Conservation (phyloP, 2,329 filamentous ascomycete species). For the Penicillium sp. region DNA sequence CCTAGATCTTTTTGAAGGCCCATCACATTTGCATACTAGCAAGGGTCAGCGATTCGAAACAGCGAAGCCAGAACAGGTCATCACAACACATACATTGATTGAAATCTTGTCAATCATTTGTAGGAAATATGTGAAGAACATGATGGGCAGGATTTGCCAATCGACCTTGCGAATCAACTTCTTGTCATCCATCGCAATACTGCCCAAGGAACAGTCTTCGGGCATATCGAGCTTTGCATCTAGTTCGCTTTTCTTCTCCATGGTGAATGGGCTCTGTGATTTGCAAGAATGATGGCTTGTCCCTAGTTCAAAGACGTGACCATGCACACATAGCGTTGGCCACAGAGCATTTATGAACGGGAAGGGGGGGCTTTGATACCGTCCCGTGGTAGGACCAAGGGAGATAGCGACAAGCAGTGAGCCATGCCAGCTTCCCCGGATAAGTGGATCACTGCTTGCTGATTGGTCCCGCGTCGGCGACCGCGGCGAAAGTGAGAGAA, state of each 20-base stretch:
- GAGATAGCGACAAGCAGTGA: conserved; percentile 9
- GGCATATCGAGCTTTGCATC: conserved; percentile 45
- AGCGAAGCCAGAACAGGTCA: too few species aligned
- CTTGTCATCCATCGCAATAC: conserved; percentile 44
- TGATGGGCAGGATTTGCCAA: conserved; percentile 62
- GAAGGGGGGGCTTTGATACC: conserved; percentile 2
- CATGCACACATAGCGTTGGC: conserved; percentile 3
- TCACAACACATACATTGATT: conserved; percentile 56
- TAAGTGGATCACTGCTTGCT: neutral
- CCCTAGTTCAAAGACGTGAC: neutral
- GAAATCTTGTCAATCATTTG: conserved; percentile 69
- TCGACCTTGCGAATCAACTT: conserved; percentile 61
- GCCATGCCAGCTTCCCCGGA: conserved; percentile 10
- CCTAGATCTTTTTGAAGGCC: conserved; percentile 60
- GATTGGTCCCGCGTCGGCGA: neutral
- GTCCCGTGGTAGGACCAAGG: neutral
- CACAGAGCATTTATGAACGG: conserved; percentile 11
- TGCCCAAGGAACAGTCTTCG: conserved; percentile 33
- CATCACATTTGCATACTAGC: conserved; percentile 69
- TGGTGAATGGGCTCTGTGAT: neutral
- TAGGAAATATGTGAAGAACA: conserved; percentile 66
- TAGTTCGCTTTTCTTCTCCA: conserved; percentile 27
- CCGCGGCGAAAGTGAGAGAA: conserved; percentile 1
- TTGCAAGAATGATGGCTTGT: neutral
- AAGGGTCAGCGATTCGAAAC: neutral